These are phyloP conservation scores for Colletotrichum acutatum DNA, from an alignment of 2,329 filamentous ascomycete species.

Conservation along the genomic window DNA sequence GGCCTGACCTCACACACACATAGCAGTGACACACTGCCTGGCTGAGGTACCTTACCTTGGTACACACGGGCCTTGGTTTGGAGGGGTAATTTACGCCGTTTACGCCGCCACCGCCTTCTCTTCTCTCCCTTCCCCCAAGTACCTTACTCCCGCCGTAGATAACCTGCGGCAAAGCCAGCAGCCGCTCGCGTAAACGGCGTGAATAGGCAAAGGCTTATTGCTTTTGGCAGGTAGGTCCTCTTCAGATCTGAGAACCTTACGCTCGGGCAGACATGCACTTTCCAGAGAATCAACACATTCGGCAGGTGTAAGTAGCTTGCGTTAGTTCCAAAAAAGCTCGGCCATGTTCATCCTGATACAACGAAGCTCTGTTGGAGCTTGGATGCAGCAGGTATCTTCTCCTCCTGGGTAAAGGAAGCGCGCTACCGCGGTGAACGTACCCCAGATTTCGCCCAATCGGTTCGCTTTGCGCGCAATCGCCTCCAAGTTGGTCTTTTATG, in stretches of 20 bases:
- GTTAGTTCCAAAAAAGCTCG: neutral
- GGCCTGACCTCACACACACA: conserved; percentile 23
- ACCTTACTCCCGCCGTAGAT: no score
- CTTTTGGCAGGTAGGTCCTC: neutral
- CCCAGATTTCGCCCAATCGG: neutral
- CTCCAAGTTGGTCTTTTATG: neutral
- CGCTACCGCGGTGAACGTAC: neutral
- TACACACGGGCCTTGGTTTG: neutral
- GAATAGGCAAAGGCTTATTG: neutral
- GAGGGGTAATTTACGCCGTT: conserved; percentile 32
- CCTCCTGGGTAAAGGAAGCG: neutral
- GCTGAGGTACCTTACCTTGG: neutral
- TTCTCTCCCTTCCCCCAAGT: neutral
- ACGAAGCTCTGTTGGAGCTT: neutral
- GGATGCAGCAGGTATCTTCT: neutral
- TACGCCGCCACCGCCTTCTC: conserved; percentile 12
- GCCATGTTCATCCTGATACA: neutral
- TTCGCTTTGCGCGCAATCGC: neutral
- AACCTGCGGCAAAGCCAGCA: neutral
- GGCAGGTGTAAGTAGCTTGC: no score
- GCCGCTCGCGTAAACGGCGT: neutral
- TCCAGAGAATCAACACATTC: no score
- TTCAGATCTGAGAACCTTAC: neutral
- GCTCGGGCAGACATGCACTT: neutral
- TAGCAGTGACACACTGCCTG: neutral